phyloP scores from a whole-genome alignment of 1,284 basidiomycete species.

The Pseudozyma sp. region DNA sequence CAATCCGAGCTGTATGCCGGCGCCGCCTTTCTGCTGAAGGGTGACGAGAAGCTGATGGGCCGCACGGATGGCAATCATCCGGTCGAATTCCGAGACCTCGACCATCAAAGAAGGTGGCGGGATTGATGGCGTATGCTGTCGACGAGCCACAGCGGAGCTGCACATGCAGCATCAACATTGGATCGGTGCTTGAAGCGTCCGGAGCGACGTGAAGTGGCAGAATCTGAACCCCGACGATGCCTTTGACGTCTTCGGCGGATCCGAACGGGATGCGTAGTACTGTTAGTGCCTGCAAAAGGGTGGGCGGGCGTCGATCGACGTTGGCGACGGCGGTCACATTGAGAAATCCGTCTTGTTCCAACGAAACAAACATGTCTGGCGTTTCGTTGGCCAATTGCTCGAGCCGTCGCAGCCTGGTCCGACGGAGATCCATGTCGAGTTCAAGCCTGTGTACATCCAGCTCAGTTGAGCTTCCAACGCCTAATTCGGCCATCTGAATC shows the following conservation, averaged over 20 bases:
- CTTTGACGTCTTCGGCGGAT: slow-evolving; percentile 2
- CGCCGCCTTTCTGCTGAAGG: neutral
- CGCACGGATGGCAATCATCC: slow-evolving; percentile 31
- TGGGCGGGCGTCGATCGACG: slow-evolving; percentile 56
- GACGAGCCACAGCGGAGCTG: slow-evolving; percentile 17
- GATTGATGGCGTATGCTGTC: slow-evolving; percentile 37
- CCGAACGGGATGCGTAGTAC: slow-evolving; percentile 42
- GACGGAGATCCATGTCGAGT: slow-evolving; percentile 41
- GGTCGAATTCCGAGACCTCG: slow-evolving; percentile 38
- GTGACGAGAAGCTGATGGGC: slow-evolving; percentile 8
- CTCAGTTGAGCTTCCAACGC: slow-evolving; percentile 21
- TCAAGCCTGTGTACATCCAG: slow-evolving; percentile 29
- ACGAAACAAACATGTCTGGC: slow-evolving; percentile 52
- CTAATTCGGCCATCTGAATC: slow-evolving; percentile 53
- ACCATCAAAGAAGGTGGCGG: slow-evolving; percentile 55
- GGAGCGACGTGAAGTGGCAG: slow-evolving; percentile 22
- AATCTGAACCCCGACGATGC: slow-evolving; percentile 15
- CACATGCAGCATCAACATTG: slow-evolving; percentile 30
- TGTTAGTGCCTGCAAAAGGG: slow-evolving; percentile 48
- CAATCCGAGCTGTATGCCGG: slow-evolving; percentile 26
- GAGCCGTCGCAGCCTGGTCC: slow-evolving; percentile 42
- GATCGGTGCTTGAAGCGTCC: slow-evolving; percentile 28
- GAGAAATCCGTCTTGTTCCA: slow-evolving; percentile 34
- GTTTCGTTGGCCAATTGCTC: slow-evolving; percentile 55
- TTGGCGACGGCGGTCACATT: slow-evolving; percentile 52